Base-by-base conservation (phyloP, 768 basidiomycete genomes). In the Pleurotus sapidus region DNA sequence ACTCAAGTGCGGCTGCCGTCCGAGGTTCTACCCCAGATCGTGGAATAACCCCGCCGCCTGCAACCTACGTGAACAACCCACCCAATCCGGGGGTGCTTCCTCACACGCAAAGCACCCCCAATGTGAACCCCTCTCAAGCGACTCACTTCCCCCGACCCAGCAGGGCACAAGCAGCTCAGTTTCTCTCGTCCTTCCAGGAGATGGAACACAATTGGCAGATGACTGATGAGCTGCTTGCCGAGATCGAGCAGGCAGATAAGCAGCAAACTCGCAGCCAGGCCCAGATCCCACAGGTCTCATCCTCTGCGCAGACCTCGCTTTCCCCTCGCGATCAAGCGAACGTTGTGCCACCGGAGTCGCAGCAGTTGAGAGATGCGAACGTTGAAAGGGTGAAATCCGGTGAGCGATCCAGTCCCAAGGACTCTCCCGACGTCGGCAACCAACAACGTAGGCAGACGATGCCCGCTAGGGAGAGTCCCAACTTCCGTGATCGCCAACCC, bases 171-270 rank as follows among this genome's bases (percentile, higher is more conserved):
- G 76, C 79, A 3, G 77, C 81, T 9, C 80, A 77, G 25, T 87
- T 88, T 65, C 77, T 87, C 17, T 70, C 75, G 0, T 81, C 83
- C 56, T 84, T 79, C 64, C 79, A 82, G 42, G 69, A 74, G 9
- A 64, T 80, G 64, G 83, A 84, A 38, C 84, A 83, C 42, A 77
- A 77, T 40, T 88, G 83, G 78, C 79, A 86, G 49, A 81, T 89
- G 77, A 87, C 87, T 0, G 82, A 83, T 37, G 84, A 89, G 60
- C 75, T 89, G 25, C 73, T 89, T 69, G 84, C 83, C 30, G 86
- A 89, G 60, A 86, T 89, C 59, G 88, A 90, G 65, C 80, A 83
- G 43, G 84, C 84, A n/a, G 85, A 88, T 68, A 70, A 82, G 60
- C 82, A 85, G 56, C 84, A 84, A 65, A 69, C 78, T 8, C 80